Evolutionary conservation across 768 basidiomycete species (phyloP), one percentile per base, ranked within the genome.

Genomic region (Suillus subluteus): DNA sequence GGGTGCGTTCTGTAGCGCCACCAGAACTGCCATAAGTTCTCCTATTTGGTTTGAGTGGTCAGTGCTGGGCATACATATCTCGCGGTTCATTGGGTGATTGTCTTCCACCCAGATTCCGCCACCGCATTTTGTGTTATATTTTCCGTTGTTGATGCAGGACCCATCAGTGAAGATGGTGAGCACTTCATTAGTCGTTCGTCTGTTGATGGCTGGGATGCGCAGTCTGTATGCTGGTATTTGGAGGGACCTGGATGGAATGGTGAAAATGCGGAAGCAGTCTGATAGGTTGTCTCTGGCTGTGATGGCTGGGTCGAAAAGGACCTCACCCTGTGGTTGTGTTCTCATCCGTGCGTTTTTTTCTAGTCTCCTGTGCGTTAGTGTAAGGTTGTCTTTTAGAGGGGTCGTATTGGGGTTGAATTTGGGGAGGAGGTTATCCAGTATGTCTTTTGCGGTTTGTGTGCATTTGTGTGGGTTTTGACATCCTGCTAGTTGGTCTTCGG

Each of bases 161-260:
- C 74, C 69, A 16, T 75, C 73, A 0, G 76, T 79, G 35, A 75
- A 79, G 2, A 52, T 30, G 21, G 46, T 48, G 21, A 48, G 21
- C 1, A 2, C 1, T 0, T 48, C 2, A 3, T 46, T 2, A 7
- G 12, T n/a, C 1, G 4, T 48, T 4, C 3, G n/a, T 12, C 43
- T 15, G 6, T 3, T 15, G 16, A 0, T 4, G 8, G 8, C 0
- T 11, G 50, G 50, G 23, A 9, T 1, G 65, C 65, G 4, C 2
- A 46, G 46, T n/a, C 46, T 9, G 11, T 48, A 48, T 0, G n/a
- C 46, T 0, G 21, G 46, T n/a, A 48, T 48, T n/a, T n/a, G 11
- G 0, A 48, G 2, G 0, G 3, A n/a, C 3, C 8, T 62, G 0
- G 23, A 7, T 26, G 23, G 5, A 12, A 23, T 4, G 0, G 30